Evolutionary conservation across 2,329 filamentous ascomycete species (phyloP).

Genomic region (Claviceps africana): DNA sequence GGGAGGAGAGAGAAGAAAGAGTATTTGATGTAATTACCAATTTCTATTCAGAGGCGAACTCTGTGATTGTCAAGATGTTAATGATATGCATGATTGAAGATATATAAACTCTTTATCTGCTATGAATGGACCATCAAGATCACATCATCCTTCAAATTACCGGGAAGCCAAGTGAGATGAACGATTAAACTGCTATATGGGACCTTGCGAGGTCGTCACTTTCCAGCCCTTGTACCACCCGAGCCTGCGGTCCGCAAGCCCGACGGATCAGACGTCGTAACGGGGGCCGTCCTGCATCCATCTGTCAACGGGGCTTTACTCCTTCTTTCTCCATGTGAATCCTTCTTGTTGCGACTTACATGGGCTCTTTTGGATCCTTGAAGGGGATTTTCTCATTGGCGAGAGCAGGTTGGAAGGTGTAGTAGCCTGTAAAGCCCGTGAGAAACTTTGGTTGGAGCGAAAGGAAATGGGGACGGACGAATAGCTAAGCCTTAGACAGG

Average conservation of each 20-base stretch:
- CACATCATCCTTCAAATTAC: not conserved
- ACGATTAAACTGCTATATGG: not conserved
- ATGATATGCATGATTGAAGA: not conserved
- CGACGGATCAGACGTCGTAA: not conserved
- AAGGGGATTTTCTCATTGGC: conserved; percentile 10
- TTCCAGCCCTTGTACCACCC: not conserved
- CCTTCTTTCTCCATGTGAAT: not conserved
- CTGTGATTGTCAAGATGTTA: not conserved
- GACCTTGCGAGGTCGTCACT: not conserved
- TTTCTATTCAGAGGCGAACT: not conserved
- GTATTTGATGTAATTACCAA: not conserved
- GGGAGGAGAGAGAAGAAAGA: too few species aligned
- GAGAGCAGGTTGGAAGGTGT: conserved; percentile 24
- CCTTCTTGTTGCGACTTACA: not conserved
- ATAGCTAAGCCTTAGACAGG: not conserved
- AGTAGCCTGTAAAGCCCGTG: conserved; percentile 15
- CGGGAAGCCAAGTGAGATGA: not conserved
- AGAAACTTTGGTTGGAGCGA: not conserved
- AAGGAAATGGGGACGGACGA: too few species aligned
- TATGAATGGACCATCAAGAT: not conserved
- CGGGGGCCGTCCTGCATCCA: not conserved
- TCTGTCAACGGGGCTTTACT: not conserved
- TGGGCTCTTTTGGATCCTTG: not conserved
- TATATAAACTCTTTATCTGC: too few species aligned
- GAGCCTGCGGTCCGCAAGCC: not conserved